These are phyloP conservation scores for Pseudomassariella vexata DNA, from an alignment of 2,329 filamentous ascomycete genomes.

Conservation along the genomic window DNA sequence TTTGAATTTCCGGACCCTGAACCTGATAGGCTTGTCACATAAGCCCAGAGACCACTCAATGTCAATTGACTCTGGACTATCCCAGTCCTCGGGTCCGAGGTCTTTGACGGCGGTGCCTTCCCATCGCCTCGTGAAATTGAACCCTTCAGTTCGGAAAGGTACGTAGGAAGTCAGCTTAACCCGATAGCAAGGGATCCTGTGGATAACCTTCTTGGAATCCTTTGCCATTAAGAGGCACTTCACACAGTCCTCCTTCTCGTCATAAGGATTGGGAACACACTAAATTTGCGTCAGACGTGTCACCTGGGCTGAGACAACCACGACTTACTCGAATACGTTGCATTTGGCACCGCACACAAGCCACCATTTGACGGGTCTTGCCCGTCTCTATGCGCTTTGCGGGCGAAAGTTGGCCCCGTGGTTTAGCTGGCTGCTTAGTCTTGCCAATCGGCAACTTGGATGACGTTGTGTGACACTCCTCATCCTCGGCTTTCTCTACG, in stretches of 20 bases:
- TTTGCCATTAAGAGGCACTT: slow-evolving; percentile 32
- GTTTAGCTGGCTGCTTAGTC: no score
- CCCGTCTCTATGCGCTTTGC: slow-evolving; percentile 23
- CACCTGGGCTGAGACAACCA: slow-evolving; percentile 5
- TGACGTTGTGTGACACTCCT: no score
- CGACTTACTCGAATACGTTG: slow-evolving; percentile 36
- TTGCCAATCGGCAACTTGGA: no score
- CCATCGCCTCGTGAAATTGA: slow-evolving; percentile 39
- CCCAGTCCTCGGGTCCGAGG: slow-evolving; percentile 26
- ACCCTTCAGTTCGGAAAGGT: slow-evolving; percentile 36
- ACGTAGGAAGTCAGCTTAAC: slow-evolving; percentile 34
- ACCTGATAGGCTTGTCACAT: slow-evolving; percentile 26
- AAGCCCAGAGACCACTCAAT: slow-evolving; percentile 35
- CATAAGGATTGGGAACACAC: slow-evolving; percentile 29
- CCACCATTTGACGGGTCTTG: slow-evolving; percentile 28
- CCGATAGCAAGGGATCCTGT: slow-evolving; percentile 37
- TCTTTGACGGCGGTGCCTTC: slow-evolving; percentile 33
- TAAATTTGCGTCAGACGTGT: slow-evolving; percentile 11
- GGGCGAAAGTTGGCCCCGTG: not conserved
- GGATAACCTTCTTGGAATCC: slow-evolving; percentile 40
- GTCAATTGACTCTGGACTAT: slow-evolving; percentile 15
- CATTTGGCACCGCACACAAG: slow-evolving; percentile 38
- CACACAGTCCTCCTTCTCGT: slow-evolving; percentile 28
- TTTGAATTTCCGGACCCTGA: slow-evolving; percentile 36
- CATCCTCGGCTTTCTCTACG: no score